These are phyloP conservation scores for Sapria himalayana DNA, from an alignment of 345 rosid genomes.

Conservation along the genomic window DNA sequence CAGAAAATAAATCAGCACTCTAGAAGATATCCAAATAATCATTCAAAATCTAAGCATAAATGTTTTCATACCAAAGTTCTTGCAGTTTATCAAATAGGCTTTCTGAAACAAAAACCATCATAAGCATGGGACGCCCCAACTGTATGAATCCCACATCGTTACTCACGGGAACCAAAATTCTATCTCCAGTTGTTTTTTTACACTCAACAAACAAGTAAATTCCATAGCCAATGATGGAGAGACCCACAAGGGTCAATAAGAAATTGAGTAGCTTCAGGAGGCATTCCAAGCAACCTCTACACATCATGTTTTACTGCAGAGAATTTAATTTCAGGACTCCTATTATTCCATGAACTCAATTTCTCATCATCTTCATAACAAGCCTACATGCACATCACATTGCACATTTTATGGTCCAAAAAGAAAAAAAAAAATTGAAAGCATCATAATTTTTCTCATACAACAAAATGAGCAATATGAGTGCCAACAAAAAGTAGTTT, in stretches of 20 bases:
- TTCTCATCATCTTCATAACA: too few species aligned
- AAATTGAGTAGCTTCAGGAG: conserved; percentile 67
- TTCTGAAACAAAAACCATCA: conserved; percentile 36
- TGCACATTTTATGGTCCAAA: too few species aligned
- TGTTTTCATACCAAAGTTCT: conserved; percentile 80
- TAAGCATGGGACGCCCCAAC: conserved; percentile 74
- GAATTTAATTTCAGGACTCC: too few species aligned
- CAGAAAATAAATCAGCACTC: too few species aligned
- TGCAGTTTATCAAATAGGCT: conserved; percentile 42
- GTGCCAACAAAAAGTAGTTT: too few species aligned
- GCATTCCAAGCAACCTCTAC: conserved; percentile 67
- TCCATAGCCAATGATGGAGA: conserved; percentile 85
- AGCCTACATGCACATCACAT: too few species aligned
- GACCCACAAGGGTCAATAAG: conserved; percentile 52
- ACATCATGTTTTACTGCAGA: conserved; percentile 30
- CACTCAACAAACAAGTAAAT: conserved; percentile 81
- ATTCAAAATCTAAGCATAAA: too few species aligned
- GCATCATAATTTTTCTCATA: too few species aligned
- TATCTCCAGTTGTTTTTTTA: conserved; percentile 18
- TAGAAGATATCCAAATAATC: too few species aligned
- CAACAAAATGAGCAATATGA: too few species aligned
- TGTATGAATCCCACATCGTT: conserved; percentile 19
- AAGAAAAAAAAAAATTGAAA: too few species aligned
- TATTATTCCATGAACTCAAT: too few species aligned
- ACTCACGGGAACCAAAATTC: conserved; percentile 12